These are phyloP conservation scores for Murraya koenigii DNA, from an alignment of 345 rosid species.

Conservation along the genomic window DNA sequence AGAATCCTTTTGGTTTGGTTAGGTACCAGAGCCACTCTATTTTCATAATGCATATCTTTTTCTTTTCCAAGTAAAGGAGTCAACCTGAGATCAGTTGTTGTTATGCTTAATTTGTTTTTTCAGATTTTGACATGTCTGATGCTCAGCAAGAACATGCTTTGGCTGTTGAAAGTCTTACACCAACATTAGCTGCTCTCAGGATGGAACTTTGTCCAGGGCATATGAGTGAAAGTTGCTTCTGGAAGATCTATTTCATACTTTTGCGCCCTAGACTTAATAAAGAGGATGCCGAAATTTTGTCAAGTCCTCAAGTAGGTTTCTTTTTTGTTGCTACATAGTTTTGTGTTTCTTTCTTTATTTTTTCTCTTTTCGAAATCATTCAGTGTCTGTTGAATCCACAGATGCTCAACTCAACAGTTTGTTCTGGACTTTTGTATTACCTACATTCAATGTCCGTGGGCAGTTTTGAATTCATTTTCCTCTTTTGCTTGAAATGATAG, in stretches of 20 bases:
- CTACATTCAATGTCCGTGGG: background rate
- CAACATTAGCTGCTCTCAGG: conserved; percentile 78
- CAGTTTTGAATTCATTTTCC: background rate
- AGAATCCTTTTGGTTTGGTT: background rate
- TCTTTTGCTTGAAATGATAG: background rate
- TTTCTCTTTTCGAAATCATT: background rate
- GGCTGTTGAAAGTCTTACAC: conserved; percentile 77
- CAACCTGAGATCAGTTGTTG: background rate
- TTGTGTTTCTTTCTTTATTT: background rate
- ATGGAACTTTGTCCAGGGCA: conserved; percentile 88
- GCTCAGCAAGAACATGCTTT: conserved; percentile 92
- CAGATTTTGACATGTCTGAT: conserved; percentile 93
- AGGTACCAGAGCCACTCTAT: background rate
- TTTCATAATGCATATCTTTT: background rate
- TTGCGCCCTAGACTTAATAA: conserved; percentile 76
- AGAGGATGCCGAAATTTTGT: conserved; percentile 69
- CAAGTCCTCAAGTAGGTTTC: conserved; percentile 74
- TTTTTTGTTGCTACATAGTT: background rate
- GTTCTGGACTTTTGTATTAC: background rate
- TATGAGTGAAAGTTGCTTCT: conserved; percentile 87
- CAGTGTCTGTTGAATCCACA: background rate
- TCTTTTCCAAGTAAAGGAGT: background rate
- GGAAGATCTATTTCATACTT: conserved; percentile 96
- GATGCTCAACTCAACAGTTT: background rate
- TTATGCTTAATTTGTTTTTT: conserved; percentile 1